These are phyloP conservation scores for Physaria fendleri DNA, from an alignment of 345 rosid genomes.

Conservation along the genomic window DNA sequence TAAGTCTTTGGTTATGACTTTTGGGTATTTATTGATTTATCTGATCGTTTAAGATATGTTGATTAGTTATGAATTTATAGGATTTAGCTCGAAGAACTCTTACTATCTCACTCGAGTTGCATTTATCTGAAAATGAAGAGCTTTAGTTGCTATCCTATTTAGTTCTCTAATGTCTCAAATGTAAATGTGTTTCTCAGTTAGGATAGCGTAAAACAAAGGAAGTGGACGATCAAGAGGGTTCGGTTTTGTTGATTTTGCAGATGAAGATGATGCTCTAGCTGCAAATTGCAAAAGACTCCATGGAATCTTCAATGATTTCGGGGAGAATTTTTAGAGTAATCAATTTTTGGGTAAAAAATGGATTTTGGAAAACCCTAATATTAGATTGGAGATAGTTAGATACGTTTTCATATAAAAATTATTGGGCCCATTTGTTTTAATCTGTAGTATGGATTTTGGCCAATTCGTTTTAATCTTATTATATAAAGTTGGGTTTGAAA, in stretches of 20 bases:
- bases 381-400: too few species aligned
- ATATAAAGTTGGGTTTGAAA: too few species aligned
- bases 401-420: too few species aligned
- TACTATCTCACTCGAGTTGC: not conserved
- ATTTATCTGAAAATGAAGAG: not conserved
- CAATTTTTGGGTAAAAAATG: too few species aligned
- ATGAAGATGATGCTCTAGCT: conserved; percentile 45
- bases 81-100: not conserved
- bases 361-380: too few species aligned
- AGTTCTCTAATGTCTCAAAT: not conserved
- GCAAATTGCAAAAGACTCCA: conserved; percentile 86
- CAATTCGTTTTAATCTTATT: too few species aligned
- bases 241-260: conserved; percentile 72
- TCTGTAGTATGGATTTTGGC: too few species aligned
- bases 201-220: conserved; percentile 60
- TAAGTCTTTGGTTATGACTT: not conserved
- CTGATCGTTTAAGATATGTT: not conserved
- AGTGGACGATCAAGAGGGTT: conserved; percentile 87
- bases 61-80: not conserved
- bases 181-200: conserved; percentile 39
- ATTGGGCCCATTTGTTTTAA: too few species aligned
- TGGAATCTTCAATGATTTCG: too few species aligned
- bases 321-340: too few species aligned
- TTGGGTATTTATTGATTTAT: not conserved
- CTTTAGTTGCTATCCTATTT: not conserved